Evolutionary conservation across 2,329 filamentous ascomycete species (phyloP).

Genomic region (Colletotrichum filicis): DNA sequence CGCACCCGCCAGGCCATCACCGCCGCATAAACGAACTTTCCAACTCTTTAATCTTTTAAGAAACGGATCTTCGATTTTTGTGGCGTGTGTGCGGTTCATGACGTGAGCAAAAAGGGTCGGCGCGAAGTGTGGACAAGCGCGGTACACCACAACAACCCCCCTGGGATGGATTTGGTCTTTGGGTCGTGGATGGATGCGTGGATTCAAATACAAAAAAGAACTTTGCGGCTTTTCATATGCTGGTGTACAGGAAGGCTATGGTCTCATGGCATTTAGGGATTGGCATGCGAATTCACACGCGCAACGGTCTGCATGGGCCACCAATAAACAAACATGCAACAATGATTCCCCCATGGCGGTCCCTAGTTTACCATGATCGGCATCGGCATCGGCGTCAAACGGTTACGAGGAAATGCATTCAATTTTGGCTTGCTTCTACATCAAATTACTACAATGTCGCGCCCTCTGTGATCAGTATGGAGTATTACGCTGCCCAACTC

Average conservation of each 20-base stretch:
- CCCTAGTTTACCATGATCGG: conserved; percentile 18
- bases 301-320: conserved; percentile 32
- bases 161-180: conserved; percentile 36
- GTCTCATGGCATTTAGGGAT: conserved; percentile 51
- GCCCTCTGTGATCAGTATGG: no score
- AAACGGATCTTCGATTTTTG: conserved; percentile 9
- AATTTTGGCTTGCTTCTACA: conserved; percentile 28
- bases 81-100: conserved; percentile 7
- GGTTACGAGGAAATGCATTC: conserved; percentile 45
- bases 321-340: conserved; percentile 36
- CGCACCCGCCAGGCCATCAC: conserved; percentile 73
- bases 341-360: conserved; percentile 19
- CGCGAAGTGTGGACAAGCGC: conserved; percentile 19
- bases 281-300: conserved; percentile 43
- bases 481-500: no score
- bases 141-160: conserved; percentile 6
- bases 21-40: conserved; percentile 62
- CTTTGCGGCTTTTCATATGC: conserved; percentile 41
- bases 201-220: conserved; percentile 25
- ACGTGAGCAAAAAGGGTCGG: conserved; percentile 17
- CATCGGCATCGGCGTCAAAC: conserved; percentile 23
- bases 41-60: neutral
- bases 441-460: no score
- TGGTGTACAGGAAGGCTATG: conserved; percentile 45
- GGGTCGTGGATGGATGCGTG: conserved; percentile 29